A percentile compares a stretch with the other conserved stretches of the same genome.
These are phyloP conservation scores for Stygiomarasmius scandens DNA, from an alignment of 1,284 basidiomycete species.

Conservation along the genomic window DNA sequence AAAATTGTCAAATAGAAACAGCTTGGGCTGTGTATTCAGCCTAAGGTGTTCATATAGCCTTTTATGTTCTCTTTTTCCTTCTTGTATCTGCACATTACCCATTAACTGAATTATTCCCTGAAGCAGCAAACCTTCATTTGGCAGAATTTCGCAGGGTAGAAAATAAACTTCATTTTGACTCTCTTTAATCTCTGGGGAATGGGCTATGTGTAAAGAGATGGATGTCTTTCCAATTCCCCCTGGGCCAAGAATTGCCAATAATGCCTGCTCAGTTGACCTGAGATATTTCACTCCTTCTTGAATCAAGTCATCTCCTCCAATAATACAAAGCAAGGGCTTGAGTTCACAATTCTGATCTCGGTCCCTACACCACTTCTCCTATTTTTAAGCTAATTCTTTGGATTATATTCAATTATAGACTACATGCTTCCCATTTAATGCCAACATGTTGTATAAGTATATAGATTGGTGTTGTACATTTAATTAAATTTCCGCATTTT, in stretches of 20 bases:
- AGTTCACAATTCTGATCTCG: too few species aligned
- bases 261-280: too few species aligned
- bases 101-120: not conserved
- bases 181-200: not conserved
- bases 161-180: not conserved
- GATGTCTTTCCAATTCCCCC: too few species aligned
- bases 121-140: not conserved
- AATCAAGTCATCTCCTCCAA: not conserved
- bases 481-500: too few species aligned
- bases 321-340: too few species aligned
- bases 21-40: not conserved
- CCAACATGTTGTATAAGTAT: too few species aligned
- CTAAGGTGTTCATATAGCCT: not conserved
- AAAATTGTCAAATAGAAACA: constrained; percentile 4
- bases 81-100: not conserved
- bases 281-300: not conserved
- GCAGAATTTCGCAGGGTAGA: constrained; percentile 3
- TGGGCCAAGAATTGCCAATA: too few species aligned
- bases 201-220: not conserved
- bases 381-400: too few species aligned
- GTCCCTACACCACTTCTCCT: too few species aligned
- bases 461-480: too few species aligned
- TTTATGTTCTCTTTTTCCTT: not conserved
- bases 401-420: too few species aligned
- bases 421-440: too few species aligned